Evolutionary conservation across 1,139 yeast genomes (phyloP).

Genomic region (Pichia sp.): DNA sequence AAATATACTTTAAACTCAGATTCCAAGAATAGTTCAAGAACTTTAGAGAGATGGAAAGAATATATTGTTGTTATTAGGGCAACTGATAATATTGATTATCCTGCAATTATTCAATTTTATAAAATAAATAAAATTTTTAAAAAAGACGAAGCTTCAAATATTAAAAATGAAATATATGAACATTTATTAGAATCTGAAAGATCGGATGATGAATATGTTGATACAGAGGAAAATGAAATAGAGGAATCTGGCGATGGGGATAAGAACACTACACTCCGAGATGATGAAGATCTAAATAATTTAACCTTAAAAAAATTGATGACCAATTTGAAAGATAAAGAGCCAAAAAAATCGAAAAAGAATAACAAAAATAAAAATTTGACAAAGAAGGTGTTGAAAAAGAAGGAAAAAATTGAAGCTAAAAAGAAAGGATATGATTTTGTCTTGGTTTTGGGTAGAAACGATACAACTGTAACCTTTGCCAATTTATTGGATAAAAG

Average conservation of each 20-base stretch:
- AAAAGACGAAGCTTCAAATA: conserved; percentile 18
- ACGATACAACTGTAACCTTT: conserved; percentile 38
- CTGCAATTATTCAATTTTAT: conserved; percentile 59
- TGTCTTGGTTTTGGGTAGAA: conserved; percentile 20
- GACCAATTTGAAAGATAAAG: too few relatives aligned
- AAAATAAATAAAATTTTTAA: conserved; percentile 38
- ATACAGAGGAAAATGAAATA: conserved; percentile 6
- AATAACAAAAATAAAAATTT: too few relatives aligned
- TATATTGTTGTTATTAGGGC: conserved; percentile 60
- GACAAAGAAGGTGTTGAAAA: neutral
- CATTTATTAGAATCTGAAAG: conserved; percentile 7
- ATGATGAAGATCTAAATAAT: too few relatives aligned
- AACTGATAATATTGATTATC: conserved; percentile 42
- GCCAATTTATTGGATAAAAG: conserved; percentile 69
- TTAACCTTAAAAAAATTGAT: too few relatives aligned
- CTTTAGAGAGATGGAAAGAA: conserved; percentile 73
- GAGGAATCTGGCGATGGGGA: too few relatives aligned
- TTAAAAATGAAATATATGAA: conserved; percentile 17
- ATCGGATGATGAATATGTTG: conserved; percentile 3
- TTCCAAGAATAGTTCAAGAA: conserved; percentile 42
- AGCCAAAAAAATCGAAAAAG: too few relatives aligned
- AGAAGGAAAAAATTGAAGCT: neutral
- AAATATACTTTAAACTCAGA: conserved; percentile 41
- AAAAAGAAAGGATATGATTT: conserved; percentile 16
- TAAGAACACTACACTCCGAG: too few relatives aligned